phyloP scores from a whole-genome alignment of 768 basidiomycete species.

The Agrocybe pediades region DNA sequence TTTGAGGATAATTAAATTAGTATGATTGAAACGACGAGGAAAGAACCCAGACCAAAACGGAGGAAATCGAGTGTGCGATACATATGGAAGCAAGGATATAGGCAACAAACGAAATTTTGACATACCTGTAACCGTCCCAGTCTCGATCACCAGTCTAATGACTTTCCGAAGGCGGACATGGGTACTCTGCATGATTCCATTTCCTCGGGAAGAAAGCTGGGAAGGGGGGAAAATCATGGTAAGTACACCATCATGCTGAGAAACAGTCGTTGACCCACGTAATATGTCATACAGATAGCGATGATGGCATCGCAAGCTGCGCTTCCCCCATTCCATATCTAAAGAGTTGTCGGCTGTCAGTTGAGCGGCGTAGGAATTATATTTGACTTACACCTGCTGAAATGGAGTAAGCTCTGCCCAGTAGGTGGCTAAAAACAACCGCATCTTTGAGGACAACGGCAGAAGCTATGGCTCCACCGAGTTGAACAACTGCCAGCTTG shows the following conservation, averaged over 20 bases:
- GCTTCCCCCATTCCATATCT: conserved; percentile 22
- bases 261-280: conserved; percentile 7
- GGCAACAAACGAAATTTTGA: too few species aligned
- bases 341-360: background rate
- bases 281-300: conserved; percentile 20
- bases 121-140: conserved; percentile 8
- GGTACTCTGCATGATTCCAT: background rate
- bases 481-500: conserved; percentile 14
- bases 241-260: background rate
- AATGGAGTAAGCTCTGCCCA: conserved; percentile 3
- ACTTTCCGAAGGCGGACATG: conserved; percentile 1
- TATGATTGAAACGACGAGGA: too few species aligned
- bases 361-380: background rate
- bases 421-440: background rate
- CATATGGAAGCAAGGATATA: too few species aligned
- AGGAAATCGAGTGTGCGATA: too few species aligned
- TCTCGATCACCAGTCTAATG: conserved; percentile 10
- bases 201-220: conserved; percentile 3
- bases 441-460: conserved; percentile 4
- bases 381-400: background rate
- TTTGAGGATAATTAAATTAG: background rate
- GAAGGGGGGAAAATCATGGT: background rate
- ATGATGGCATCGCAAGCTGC: conserved; percentile 20
- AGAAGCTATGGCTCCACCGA: conserved; percentile 9
- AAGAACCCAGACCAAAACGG: too few species aligned